Conservation (phyloP, 805 yeast genomes). For the Metschnikowia cubensis region DNA sequence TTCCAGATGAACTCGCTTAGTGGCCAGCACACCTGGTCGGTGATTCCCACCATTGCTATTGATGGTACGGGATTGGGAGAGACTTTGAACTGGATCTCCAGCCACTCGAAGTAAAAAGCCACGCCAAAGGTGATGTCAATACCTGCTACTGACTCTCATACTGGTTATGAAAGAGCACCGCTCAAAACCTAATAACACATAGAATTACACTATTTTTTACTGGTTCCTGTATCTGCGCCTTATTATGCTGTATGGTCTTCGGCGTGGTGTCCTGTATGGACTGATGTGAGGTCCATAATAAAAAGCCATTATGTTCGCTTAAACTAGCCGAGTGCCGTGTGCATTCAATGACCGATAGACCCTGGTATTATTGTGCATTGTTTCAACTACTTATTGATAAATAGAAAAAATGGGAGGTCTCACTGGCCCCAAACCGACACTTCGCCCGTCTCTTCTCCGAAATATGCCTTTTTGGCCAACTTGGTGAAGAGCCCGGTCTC, state of each 20-base stretch:
- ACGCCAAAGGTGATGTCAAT: not conserved
- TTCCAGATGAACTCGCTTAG: slow-evolving; percentile 60
- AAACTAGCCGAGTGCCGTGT: not conserved
- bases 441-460: slow-evolving; percentile 79
- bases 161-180: slow-evolving; percentile 8
- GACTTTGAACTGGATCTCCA: slow-evolving; percentile 81
- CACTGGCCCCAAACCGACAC: slow-evolving; percentile 19
- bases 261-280: not conserved
- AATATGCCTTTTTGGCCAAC: slow-evolving; percentile 76
- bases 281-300: not conserved
- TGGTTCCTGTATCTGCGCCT: not conserved
- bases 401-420: no score
- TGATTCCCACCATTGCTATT: slow-evolving; percentile 84
- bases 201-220: not conserved
- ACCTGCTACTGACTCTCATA: slow-evolving; percentile 5
- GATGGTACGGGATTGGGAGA: slow-evolving; percentile 89
- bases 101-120: slow-evolving; percentile 40
- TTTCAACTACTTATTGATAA: not conserved
- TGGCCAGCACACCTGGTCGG: slow-evolving; percentile 76
- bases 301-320: no score
- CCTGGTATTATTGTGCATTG: not conserved
- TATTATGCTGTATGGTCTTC: not conserved
- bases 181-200: not conserved
- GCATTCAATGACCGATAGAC: not conserved
- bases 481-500: slow-evolving; percentile 88